phyloP scores from a whole-genome alignment of 805 yeast species.

The Sugiyamaella chiloensis region DNA sequence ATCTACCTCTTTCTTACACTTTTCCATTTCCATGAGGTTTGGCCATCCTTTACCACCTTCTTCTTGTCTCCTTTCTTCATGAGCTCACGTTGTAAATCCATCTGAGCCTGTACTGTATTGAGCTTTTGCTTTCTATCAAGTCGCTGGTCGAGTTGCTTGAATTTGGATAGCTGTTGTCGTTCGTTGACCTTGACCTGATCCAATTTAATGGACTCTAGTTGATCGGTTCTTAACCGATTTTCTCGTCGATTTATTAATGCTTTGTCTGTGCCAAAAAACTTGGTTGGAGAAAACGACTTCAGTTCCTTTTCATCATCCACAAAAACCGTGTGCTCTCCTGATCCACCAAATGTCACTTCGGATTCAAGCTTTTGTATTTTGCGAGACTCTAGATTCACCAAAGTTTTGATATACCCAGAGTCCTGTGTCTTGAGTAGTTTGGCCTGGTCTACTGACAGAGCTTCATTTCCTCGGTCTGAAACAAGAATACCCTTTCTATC shows the following conservation, averaged over 20 bases:
- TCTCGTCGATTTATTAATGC: constrained; percentile 60
- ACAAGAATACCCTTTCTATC: constrained; percentile 68
- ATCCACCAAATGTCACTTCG: constrained; percentile 37
- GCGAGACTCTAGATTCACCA: constrained; percentile 64
- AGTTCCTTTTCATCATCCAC: constrained; percentile 62
- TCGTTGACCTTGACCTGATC: background rate
- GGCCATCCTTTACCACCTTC: constrained; percentile 67
- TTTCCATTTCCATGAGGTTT: constrained; percentile 78
- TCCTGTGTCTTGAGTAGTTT: constrained; percentile 88
- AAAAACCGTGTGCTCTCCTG: constrained; percentile 80
- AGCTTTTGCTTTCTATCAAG: constrained; percentile 69
- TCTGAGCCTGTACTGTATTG: constrained; percentile 60
- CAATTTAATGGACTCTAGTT: constrained; percentile 43
- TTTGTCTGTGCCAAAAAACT: constrained; percentile 67
- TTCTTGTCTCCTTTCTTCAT: constrained; percentile 89
- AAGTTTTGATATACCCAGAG: constrained; percentile 74
- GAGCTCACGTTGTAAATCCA: constrained; percentile 77
- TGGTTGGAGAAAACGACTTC: constrained; percentile 58
- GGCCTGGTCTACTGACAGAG: constrained; percentile 69
- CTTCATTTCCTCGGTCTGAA: constrained; percentile 51
- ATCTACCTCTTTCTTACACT: constrained; percentile 39
- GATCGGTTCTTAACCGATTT: constrained; percentile 64
- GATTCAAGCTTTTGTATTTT: constrained; percentile 57
- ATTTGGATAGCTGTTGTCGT: constrained; percentile 45
- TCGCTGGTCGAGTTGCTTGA: constrained; percentile 57